Percentiles rank a stretch among this genome's conserved stretches.
Conservation (phyloP, 768 basidiomycete genomes). For the Mycena vulgaris region DNA sequence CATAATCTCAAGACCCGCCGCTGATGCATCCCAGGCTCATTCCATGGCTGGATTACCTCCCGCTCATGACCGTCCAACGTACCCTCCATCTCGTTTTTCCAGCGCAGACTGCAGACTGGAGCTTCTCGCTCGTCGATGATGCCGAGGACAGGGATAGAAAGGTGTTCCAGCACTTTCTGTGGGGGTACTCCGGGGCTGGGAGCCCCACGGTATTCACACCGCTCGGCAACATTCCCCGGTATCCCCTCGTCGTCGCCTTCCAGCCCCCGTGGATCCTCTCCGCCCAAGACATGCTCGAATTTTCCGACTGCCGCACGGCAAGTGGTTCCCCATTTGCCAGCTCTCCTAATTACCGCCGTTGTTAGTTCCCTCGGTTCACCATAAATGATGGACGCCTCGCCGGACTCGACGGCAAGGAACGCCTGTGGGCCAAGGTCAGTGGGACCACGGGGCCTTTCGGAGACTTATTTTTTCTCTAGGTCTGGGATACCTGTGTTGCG, state of each 20-base stretch:
- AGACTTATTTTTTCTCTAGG: neutral
- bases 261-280: constrained; percentile 32
- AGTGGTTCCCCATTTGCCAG: neutral
- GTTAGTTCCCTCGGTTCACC: neutral
- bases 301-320: neutral
- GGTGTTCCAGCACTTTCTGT: constrained; percentile 12
- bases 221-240: neutral
- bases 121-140: constrained; percentile 10
- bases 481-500: constrained; percentile 23
- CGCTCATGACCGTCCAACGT: constrained; percentile 27
- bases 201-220: constrained; percentile 13
- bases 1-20: neutral
- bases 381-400: neutral
- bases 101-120: constrained; percentile 7
- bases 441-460: neutral
- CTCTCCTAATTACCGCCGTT: neutral
- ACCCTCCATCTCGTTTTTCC: constrained; percentile 23
- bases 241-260: constrained; percentile 19
- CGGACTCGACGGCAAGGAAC: constrained; percentile 1
- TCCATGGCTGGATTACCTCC: constrained; percentile 29
- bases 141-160: constrained; percentile 15
- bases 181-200: constrained; percentile 10
- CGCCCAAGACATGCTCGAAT: constrained; percentile 19
- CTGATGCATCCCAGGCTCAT: neutral
- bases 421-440: constrained; percentile 20